Conservation (phyloP, 1,284 basidiomycete species). For the Ganoderma sinense region DNA sequence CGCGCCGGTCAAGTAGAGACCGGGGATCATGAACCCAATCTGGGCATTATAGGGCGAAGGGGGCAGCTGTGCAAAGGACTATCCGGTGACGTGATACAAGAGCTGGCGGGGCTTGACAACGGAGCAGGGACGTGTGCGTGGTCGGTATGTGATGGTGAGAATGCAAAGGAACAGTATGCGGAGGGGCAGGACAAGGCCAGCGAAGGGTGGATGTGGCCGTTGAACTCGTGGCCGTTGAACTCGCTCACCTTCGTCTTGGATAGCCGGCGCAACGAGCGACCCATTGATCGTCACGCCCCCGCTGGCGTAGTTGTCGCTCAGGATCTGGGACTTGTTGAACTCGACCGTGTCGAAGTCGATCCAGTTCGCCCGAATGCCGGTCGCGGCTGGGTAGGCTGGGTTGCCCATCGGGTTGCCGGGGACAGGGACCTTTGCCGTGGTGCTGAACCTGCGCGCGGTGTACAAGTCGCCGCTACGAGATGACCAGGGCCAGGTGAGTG, state of each 20-base stretch:
- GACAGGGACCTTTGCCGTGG: slow-evolving; percentile 49
- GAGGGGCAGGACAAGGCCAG: too few species aligned
- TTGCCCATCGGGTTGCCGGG: slow-evolving; percentile 63
- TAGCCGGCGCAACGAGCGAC: slow-evolving; percentile 55
- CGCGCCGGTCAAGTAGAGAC: too few species aligned
- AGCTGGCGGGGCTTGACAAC: too few species aligned
- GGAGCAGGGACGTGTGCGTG: too few species aligned
- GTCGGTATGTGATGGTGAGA: too few species aligned
- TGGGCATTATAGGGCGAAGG: too few species aligned
- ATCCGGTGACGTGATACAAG: too few species aligned
- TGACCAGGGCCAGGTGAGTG: background rate
- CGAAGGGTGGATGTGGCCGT: too few species aligned
- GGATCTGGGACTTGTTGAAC: slow-evolving; percentile 58
- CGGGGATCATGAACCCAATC: too few species aligned
- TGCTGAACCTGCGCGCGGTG: slow-evolving; percentile 59
- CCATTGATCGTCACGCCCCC: slow-evolving; percentile 67
- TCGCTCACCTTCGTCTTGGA: slow-evolving; percentile 64
- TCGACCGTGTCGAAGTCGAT: slow-evolving; percentile 56
- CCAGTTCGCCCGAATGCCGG: slow-evolving; percentile 61
- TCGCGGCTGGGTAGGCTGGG: slow-evolving; percentile 63
- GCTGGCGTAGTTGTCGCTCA: slow-evolving; percentile 68
- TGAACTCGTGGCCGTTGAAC: slow-evolving; percentile 49
- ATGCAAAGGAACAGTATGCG: too few species aligned
- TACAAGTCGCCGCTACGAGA: slow-evolving; percentile 66
- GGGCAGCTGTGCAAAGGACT: too few species aligned